These are phyloP conservation scores for Flaveria brownii DNA, from an alignment of 129 eudicot genomes.

Conservation along the genomic window DNA sequence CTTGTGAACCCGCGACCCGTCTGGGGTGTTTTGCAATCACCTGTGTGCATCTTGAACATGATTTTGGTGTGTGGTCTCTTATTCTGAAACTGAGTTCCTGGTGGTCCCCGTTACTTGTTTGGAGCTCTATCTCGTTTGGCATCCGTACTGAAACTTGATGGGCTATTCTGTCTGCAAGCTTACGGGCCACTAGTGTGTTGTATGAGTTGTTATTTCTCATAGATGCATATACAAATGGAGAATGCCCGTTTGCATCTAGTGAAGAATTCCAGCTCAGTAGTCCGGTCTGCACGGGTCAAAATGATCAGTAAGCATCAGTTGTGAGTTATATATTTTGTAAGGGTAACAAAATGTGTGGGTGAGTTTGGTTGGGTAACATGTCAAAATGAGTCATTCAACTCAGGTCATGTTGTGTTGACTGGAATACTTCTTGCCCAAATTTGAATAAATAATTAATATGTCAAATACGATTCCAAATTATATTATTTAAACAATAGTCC, in stretches of 20 bases:
- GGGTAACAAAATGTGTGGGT: not conserved
- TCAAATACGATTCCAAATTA: not conserved
- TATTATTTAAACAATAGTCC: not conserved
- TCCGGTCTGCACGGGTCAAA: constrained; percentile 52
- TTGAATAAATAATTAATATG: not conserved
- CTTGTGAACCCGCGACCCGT: constrained; percentile 48
- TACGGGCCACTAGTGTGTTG: constrained; percentile 61
- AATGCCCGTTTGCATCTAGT: constrained; percentile 64
- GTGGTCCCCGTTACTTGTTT: constrained; percentile 24
- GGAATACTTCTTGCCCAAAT: not conserved
- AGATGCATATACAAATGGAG: constrained; percentile 67
- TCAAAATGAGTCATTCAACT: not conserved
- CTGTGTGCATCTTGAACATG: constrained; percentile 70
- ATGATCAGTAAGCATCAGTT: not conserved
- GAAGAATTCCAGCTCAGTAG: constrained; percentile 68
- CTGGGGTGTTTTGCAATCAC: constrained; percentile 46
- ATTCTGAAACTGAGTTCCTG: constrained; percentile 32
- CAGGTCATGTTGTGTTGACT: not conserved
- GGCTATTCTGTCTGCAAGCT: constrained; percentile 55
- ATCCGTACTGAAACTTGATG: constrained; percentile 66
- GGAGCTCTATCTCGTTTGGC: constrained; percentile 46
- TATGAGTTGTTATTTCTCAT: constrained; percentile 75
- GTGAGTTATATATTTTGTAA: not conserved
- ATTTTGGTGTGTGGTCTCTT: constrained; percentile 22
- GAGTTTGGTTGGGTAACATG: not conserved